phyloP scores from a whole-genome alignment of 2,329 filamentous ascomycete genomes.

The Trichoderma semiorbis region DNA sequence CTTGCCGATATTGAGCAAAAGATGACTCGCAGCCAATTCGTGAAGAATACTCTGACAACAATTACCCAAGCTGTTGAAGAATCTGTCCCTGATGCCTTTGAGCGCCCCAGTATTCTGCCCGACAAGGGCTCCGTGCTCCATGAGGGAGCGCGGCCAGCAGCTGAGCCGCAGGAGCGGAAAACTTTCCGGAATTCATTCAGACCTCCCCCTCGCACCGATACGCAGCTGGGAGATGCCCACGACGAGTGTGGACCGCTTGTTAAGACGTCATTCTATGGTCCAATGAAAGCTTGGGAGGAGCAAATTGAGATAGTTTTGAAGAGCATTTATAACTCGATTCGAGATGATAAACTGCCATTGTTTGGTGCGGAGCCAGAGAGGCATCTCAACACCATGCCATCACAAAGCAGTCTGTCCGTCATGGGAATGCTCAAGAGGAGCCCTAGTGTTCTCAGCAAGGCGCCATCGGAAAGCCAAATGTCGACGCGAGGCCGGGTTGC shows the following conservation, averaged over 20 bases:
- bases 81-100: conserved; percentile 64
- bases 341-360: conserved; percentile 79
- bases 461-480: conserved; percentile 75
- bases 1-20: conserved; percentile 92
- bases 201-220: conserved; percentile 46
- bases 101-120: conserved; percentile 55
- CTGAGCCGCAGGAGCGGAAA: conserved; percentile 38
- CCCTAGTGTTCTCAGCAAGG: conserved; percentile 88
- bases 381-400: conserved; percentile 35
- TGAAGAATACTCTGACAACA: conserved; percentile 94
- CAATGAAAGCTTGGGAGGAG: conserved; percentile 76
- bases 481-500: conserved; percentile 67
- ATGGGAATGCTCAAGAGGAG: conserved; percentile 76
- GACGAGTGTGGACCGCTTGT: conserved; percentile 74
- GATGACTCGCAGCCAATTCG: conserved; percentile 92
- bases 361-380: conserved; percentile 63
- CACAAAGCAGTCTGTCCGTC: conserved; percentile 66
- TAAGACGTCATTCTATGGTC: conserved; percentile 69
- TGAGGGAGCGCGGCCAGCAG: conserved; percentile 32
- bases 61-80: conserved; percentile 74
- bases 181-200: conserved; percentile 49
- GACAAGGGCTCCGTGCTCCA: conserved; percentile 36
- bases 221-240: conserved; percentile 36
- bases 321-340: conserved; percentile 86
- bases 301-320: conserved; percentile 90